Percentiles rank a stretch among this genome's conserved stretches.
Evolutionary conservation across 164 flowering plant species (phyloP).

Genomic region (Pachysandra terminalis): DNA sequence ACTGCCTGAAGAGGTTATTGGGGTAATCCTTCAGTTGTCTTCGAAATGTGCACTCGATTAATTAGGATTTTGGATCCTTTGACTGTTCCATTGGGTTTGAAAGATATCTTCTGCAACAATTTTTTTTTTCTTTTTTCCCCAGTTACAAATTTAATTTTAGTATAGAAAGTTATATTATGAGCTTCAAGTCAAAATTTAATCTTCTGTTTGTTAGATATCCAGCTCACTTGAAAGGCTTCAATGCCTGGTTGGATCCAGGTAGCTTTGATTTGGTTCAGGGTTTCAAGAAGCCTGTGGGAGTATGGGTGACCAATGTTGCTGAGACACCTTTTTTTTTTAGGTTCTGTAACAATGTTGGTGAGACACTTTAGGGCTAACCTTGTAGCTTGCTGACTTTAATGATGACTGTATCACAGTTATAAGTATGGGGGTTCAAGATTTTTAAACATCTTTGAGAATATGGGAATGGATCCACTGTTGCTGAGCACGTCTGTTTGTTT

Average conservation of each 20-base stretch:
- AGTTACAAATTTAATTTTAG: no score
- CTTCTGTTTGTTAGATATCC: neutral
- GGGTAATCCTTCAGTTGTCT: constrained; percentile 40
- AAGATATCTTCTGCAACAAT: neutral
- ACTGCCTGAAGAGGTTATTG: constrained; percentile 90
- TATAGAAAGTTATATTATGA: neutral
- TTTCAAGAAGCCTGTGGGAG: neutral
- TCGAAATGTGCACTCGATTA: constrained; percentile 2
- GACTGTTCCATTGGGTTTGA: neutral
- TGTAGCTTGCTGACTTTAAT: no score
- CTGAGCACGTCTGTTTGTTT: neutral
- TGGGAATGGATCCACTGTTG: neutral
- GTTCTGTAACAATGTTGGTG: no score
- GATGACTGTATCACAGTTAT: no score
- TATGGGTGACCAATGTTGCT: neutral
- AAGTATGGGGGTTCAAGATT: neutral
- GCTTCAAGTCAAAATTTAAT: neutral
- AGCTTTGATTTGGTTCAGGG: neutral
- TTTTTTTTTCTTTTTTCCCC: no score
- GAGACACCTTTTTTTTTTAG: neutral
- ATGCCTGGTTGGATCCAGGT: neutral
- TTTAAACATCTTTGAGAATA: neutral
- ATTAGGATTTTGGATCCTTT: neutral
- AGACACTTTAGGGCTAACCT: neutral
- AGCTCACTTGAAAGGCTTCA: neutral